Conservation (phyloP, 1,139 yeast species). For the Zygosaccharomyces sapae region DNA sequence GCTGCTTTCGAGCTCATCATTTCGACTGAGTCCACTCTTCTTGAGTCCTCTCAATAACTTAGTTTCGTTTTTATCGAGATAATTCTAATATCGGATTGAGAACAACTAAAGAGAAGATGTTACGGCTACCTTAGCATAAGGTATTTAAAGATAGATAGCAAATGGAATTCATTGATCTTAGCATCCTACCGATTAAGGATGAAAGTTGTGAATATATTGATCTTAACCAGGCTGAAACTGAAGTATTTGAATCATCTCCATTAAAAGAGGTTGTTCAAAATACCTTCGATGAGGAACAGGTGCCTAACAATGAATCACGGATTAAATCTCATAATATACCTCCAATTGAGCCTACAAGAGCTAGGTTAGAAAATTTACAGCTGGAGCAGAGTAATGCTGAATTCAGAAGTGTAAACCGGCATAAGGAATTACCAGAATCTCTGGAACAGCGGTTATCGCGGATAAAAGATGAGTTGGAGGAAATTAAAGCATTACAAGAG, state of each 20-base stretch:
- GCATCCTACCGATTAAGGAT: slow-evolving; percentile 40
- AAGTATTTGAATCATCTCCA: slow-evolving; percentile 51
- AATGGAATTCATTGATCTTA: slow-evolving; percentile 15
- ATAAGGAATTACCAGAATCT: background rate
- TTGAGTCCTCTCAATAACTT: background rate
- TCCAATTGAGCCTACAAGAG: slow-evolving; percentile 16
- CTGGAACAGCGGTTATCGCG: slow-evolving; percentile 10
- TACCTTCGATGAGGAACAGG: slow-evolving; percentile 42
- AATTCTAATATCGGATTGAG: background rate
- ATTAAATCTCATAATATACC: slow-evolving; percentile 15
- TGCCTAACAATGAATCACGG: slow-evolving; percentile 23
- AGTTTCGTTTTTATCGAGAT: too few relatives aligned
- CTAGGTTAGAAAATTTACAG: slow-evolving; percentile 14
- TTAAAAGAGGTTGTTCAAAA: slow-evolving; percentile 28
- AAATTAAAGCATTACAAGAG: slow-evolving; percentile 7
- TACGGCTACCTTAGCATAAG: background rate
- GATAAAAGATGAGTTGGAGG: slow-evolving; percentile 15
- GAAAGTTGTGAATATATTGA: slow-evolving; percentile 4
- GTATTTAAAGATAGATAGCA: slow-evolving; percentile 1
- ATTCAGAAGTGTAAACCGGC: background rate
- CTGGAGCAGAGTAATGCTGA: background rate
- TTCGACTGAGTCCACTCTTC: background rate
- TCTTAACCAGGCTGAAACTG: slow-evolving; percentile 35
- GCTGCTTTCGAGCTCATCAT: slow-evolving; percentile 12
- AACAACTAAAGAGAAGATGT: background rate